A percentile compares a stretch with the other conserved stretches of the same genome.
Conservation (phyloP, 2,329 filamentous ascomycete genomes). For the Aspergillus sp. region DNA sequence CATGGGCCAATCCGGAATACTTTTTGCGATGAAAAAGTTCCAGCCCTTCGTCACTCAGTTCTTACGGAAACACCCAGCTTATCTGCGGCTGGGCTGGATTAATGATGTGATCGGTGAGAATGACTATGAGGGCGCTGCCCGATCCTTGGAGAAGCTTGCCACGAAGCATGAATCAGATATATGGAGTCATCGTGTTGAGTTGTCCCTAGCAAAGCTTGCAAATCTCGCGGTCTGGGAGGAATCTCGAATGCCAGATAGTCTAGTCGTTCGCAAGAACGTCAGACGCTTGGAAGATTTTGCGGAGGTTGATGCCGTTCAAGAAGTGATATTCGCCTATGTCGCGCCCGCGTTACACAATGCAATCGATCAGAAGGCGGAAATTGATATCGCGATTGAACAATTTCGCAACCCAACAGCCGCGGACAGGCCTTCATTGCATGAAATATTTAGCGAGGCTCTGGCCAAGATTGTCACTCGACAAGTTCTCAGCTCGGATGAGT, state of each 20-base stretch:
- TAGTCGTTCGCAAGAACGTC: slow-evolving; percentile 48
- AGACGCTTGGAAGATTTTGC: slow-evolving; percentile 64
- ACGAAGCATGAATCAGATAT: slow-evolving; percentile 72
- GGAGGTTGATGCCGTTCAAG: slow-evolving; percentile 74
- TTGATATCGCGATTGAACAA: slow-evolving; percentile 72
- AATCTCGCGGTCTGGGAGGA: slow-evolving; percentile 64
- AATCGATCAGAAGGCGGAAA: slow-evolving; percentile 76
- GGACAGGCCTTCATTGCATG: slow-evolving; percentile 66
- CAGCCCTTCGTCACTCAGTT: slow-evolving; percentile 74
- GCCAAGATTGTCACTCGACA: slow-evolving; percentile 69
- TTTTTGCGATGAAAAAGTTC: slow-evolving; percentile 71
- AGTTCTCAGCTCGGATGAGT: slow-evolving; percentile 59
- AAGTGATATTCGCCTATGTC: slow-evolving; percentile 72
- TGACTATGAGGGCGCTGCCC: slow-evolving; percentile 72
- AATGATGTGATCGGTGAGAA: slow-evolving; percentile 80
- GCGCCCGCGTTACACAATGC: slow-evolving; percentile 67
- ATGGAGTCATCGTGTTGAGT: slow-evolving; percentile 91
- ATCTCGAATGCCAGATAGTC: slow-evolving; percentile 23
- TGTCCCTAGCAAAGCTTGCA: slow-evolving; percentile 84
- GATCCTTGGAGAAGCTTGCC: slow-evolving; percentile 70
- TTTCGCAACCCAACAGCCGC: slow-evolving; percentile 58
- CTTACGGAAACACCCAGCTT: slow-evolving; percentile 68
- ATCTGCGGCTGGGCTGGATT: slow-evolving; percentile 87
- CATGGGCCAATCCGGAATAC: slow-evolving; percentile 63
- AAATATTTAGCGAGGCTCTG: slow-evolving; percentile 71